Evolutionary conservation across 73 alveolate genomes (phyloP).

Genomic region (Stentor roeselii): DNA sequence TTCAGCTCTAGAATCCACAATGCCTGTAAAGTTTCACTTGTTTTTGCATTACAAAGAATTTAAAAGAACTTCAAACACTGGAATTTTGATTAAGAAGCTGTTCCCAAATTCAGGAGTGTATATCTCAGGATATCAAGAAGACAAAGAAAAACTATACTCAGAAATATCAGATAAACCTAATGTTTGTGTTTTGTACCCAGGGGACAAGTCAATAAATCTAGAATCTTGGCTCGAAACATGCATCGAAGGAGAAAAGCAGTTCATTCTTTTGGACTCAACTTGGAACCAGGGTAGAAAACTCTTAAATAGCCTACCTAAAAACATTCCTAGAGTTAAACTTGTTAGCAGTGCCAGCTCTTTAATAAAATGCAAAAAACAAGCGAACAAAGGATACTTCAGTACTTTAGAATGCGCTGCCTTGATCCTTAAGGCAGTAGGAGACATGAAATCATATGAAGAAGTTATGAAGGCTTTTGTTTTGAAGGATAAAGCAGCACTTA

Average conservation of each 20-base stretch:
- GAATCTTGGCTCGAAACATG: background rate
- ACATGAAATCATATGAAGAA: background rate
- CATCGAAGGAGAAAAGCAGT: background rate
- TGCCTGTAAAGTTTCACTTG: background rate
- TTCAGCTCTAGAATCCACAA: background rate
- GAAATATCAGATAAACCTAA: background rate
- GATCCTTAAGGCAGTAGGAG: background rate
- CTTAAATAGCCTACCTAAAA: background rate
- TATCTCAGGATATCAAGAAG: background rate
- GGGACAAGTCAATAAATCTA: background rate
- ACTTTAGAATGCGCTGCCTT: constrained; percentile 22
- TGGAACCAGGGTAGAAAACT: constrained; percentile 5
- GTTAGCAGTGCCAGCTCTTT: background rate
- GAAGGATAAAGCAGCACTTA: background rate
- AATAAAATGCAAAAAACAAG: background rate
- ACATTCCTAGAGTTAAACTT: background rate
- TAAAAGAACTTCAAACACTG: constrained; percentile 15
- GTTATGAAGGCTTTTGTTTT: background rate
- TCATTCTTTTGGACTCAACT: background rate
- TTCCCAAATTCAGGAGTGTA: background rate
- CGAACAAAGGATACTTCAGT: background rate
- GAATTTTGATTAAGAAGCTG: background rate
- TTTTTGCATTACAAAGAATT: constrained; percentile 15
- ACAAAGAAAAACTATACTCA: background rate
- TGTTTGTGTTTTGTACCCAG: constrained; percentile 20